Evolutionary conservation across 2,329 filamentous ascomycete genomes (phyloP).

Genomic region (Diaporthe sp.): DNA sequence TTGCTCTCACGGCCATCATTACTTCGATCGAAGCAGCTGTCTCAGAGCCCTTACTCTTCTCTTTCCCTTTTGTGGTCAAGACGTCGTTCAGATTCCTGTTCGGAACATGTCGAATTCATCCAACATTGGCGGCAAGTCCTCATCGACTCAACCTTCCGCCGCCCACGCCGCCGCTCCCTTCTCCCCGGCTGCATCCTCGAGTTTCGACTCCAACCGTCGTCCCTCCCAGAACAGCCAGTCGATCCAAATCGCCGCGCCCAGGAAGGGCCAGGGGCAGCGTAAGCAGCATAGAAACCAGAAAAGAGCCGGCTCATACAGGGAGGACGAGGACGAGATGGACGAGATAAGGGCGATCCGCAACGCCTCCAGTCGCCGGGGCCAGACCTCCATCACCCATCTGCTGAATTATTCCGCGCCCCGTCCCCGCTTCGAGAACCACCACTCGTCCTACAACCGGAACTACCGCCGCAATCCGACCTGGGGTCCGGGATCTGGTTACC

Average conservation of each 20-base stretch:
- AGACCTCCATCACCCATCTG: slow-evolving; percentile 96
- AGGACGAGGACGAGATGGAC: slow-evolving; percentile 89
- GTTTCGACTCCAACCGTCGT: slow-evolving; percentile 65
- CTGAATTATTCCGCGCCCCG: slow-evolving; percentile 91
- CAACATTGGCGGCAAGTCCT: slow-evolving; percentile 64
- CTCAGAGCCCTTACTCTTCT: not conserved
- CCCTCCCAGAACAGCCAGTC: slow-evolving; percentile 53
- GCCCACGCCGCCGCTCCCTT: slow-evolving; percentile 57
- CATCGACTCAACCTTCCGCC: slow-evolving; percentile 55
- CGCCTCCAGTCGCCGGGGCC: slow-evolving; percentile 81
- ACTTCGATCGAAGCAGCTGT: not conserved
- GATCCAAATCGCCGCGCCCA: slow-evolving; percentile 61
- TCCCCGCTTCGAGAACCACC: slow-evolving; percentile 70
- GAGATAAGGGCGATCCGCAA: slow-evolving; percentile 76
- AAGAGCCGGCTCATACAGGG: slow-evolving; percentile 67
- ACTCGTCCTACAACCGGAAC: slow-evolving; percentile 65
- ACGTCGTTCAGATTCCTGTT: not conserved
- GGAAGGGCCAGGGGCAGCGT: slow-evolving; percentile 81
- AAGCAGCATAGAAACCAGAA: slow-evolving; percentile 89
- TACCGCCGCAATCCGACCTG: slow-evolving; percentile 81
- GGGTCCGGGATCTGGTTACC: slow-evolving; percentile 90
- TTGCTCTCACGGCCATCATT: not conserved
- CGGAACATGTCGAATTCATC: slow-evolving; percentile 48
- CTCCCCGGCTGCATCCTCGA: slow-evolving; percentile 57
- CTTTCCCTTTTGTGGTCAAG: not conserved